phyloP scores from a whole-genome alignment of 1,284 basidiomycete genomes.

The Xerocomus nothofagi region DNA sequence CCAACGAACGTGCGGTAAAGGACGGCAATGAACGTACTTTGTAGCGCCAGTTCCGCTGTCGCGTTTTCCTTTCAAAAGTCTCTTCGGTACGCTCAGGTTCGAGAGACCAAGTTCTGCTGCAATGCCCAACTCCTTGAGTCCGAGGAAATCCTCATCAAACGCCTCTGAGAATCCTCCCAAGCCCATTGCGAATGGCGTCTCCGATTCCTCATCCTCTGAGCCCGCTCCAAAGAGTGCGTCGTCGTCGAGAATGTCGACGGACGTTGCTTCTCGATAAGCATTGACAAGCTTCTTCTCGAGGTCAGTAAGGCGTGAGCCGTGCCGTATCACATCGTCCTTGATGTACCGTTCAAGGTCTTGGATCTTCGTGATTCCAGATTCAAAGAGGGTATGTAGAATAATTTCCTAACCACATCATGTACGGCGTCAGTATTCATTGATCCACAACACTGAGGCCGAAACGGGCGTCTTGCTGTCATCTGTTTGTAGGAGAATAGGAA shows the following conservation, averaged over 20 bases:
- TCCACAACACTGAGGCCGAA: constrained; percentile 2
- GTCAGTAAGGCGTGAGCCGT: constrained; percentile 75
- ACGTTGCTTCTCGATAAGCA: constrained; percentile 79
- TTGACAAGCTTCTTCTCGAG: constrained; percentile 83
- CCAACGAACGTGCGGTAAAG: neutral
- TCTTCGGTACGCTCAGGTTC: constrained; percentile 77
- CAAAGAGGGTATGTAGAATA: constrained; percentile 85
- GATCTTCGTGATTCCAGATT: constrained; percentile 78
- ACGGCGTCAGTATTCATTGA: constrained; percentile 6
- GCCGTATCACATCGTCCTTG: constrained; percentile 84
- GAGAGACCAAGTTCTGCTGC: constrained; percentile 85
- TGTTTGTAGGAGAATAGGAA: constrained; percentile 6
- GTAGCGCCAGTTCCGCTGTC: constrained; percentile 39
- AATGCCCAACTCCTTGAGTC: constrained; percentile 85
- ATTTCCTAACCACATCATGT: constrained; percentile 66
- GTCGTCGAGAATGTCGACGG: constrained; percentile 66
- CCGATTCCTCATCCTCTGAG: constrained; percentile 75
- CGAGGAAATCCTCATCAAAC: constrained; percentile 93
- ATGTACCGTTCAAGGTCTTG: constrained; percentile 85
- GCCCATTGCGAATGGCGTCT: constrained; percentile 78
- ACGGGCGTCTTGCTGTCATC: neutral
- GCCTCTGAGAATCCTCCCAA: constrained; percentile 77
- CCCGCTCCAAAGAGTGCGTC: constrained; percentile 75
- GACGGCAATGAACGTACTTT: constrained; percentile 43
- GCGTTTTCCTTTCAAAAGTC: constrained; percentile 71